A percentile compares a stretch with the other conserved stretches of the same genome.
These are phyloP conservation scores for Cryptococcus floricola DNA, from an alignment of 1,284 basidiomycete species.

Conservation along the genomic window DNA sequence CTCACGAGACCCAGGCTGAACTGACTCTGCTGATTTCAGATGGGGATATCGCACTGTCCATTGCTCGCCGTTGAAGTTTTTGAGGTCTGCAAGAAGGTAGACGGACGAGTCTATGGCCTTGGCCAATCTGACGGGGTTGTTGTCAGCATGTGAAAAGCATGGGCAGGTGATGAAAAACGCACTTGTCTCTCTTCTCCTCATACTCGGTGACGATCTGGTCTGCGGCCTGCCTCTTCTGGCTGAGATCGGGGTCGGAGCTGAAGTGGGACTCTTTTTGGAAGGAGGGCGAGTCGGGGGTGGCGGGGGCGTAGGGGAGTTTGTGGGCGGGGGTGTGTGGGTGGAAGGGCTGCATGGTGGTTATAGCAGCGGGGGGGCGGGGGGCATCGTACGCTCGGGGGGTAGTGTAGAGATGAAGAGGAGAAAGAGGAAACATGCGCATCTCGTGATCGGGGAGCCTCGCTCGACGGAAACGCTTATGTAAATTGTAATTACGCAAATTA, in stretches of 20 bases:
- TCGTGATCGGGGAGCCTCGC: background rate
- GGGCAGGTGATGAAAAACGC: conserved; percentile 11
- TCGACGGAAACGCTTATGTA: background rate
- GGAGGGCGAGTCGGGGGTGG: conserved; percentile 31
- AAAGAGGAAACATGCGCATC: background rate
- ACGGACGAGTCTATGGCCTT: conserved; percentile 69
- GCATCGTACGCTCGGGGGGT: too few species aligned
- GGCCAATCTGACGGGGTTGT: conserved; percentile 58
- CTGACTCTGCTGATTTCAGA: conserved; percentile 9
- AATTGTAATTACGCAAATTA: too few species aligned
- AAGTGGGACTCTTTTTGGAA: conserved; percentile 45
- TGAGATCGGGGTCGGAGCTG: conserved; percentile 25
- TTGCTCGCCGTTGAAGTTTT: conserved; percentile 74
- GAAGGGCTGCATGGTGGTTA: conserved; percentile 40
- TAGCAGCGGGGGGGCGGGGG: background rate
- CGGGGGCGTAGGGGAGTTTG: conserved; percentile 5
- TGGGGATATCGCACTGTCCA: conserved; percentile 83
- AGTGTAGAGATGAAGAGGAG: too few species aligned
- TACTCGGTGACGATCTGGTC: conserved; percentile 45
- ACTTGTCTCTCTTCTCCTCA: conserved; percentile 47
- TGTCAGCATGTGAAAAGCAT: conserved; percentile 6
- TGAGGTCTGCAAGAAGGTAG: conserved; percentile 66
- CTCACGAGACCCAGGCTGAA: conserved; percentile 19
- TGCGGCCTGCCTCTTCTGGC: conserved; percentile 33
- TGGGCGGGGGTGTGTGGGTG: conserved; percentile 8